Evolutionary conservation across 1,284 basidiomycete genomes (phyloP).

Genomic region (Gastroboletus turbinatus): DNA sequence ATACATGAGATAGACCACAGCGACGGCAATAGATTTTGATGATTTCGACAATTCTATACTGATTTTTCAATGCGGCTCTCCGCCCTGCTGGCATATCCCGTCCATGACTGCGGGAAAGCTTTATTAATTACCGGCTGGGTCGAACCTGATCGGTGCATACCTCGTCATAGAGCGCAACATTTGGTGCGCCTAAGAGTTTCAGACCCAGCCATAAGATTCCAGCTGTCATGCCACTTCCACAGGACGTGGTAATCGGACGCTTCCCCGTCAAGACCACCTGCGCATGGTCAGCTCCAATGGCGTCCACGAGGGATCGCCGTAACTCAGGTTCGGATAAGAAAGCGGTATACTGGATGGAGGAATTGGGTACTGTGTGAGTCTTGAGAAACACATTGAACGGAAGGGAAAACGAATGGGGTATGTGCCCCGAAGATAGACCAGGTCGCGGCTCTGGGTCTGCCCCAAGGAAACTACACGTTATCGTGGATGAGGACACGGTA

Average conservation of each 20-base stretch:
- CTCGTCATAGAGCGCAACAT: constrained; percentile 81
- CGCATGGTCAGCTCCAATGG: constrained; percentile 58
- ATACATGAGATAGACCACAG: constrained; percentile 8
- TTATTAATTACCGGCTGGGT: constrained; percentile 19
- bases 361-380: constrained; percentile 43
- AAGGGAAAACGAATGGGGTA: constrained; percentile 83
- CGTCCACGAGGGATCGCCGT: constrained; percentile 54
- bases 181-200: constrained; percentile 60
- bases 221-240: constrained; percentile 97
- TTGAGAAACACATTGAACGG: constrained; percentile 83
- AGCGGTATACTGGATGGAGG: constrained; percentile 57
- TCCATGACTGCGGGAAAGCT: constrained; percentile 65
- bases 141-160: constrained; percentile 41
- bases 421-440: constrained; percentile 88
- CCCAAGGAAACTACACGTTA: constrained; percentile 65
- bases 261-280: constrained; percentile 58
- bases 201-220: constrained; percentile 89
- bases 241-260: constrained; percentile 65
- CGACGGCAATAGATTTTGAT: constrained; percentile 3
- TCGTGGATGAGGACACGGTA: constrained; percentile 8
- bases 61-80: constrained; percentile 61
- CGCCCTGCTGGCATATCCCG: constrained; percentile 72
- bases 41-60: constrained; percentile 7
- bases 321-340: constrained; percentile 60
- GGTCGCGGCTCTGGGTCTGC: constrained; percentile 87